Base-by-base conservation (phyloP, 139 green algal species). In the Dunaliella sp. region DNA sequence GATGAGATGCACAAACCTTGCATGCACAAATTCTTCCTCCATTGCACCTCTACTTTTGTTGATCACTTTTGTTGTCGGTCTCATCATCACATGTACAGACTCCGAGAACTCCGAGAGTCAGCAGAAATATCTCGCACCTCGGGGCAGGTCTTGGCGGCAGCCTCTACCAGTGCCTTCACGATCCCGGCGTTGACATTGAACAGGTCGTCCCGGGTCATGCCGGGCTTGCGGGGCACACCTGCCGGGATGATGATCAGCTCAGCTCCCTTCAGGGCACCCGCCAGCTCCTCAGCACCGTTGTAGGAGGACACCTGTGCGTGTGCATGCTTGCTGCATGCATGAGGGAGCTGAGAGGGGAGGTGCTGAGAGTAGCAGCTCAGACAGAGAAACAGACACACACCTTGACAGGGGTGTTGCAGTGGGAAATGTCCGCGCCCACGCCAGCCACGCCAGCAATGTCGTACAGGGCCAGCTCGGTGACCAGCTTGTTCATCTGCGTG, bases 141-240 rank as follows among this genome's bases (percentile, higher is more conserved):
- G 25, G 95, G 97, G 86, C 89, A 96, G 89, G 97, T 58, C 91
- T 97, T 94, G 38, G 94, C 94, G 26, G 88, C 87, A 3, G 87
- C 95, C 88, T 96, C 89, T 1, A 94, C 90, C 36, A 99, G 92
- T 31, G 38, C 86, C 90, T 95, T 94, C 12, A 99, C 96, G 83
- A 99, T 99, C 81, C 96, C 91, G 31, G 96, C 96, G 87, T 99
- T 99, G 89, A 97, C 98, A 91, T 97, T 98, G 95, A 99, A 99
- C 76, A 99, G 92, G 89, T 99, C 98, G 84, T 99, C 97, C 36
- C 98, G 93, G 0, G 97, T 99, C 98, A 99, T 99, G 88, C 98
- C 98, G 1, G 98, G 98, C 94, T 98, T 98, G 82, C 96, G 87
- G 34, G 87, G 89, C 82, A 99, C 94, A 32, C 97, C 98, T 0